Evolutionary conservation across 2,329 filamentous ascomycete genomes (phyloP).

Genomic region (Torrubiellomyces zombiae): DNA sequence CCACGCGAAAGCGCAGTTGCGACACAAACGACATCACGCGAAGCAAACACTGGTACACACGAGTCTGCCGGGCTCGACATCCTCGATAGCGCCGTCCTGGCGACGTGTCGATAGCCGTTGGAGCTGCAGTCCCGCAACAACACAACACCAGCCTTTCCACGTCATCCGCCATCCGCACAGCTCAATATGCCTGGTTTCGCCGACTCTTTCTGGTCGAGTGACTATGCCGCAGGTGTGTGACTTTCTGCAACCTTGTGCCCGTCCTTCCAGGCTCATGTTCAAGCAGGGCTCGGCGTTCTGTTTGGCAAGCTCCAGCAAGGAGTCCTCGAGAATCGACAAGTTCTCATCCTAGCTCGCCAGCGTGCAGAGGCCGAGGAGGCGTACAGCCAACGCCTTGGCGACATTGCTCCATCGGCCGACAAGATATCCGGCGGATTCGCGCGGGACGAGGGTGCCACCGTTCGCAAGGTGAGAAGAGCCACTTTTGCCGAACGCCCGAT

Average conservation of each 20-base stretch:
- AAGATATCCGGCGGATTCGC: slow-evolving; percentile 70
- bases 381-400: slow-evolving; percentile 65
- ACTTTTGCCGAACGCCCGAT: no score
- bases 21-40: no score
- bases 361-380: slow-evolving; percentile 88
- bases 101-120: not conserved
- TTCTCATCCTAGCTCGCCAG: slow-evolving; percentile 80
- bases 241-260: not conserved
- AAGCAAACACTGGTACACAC: no score
- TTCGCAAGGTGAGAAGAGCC: slow-evolving; percentile 56
- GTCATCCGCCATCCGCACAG: slow-evolving; percentile 4
- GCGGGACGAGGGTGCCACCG: slow-evolving; percentile 87
- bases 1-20: no score
- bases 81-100: not conserved
- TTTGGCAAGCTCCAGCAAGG: slow-evolving; percentile 96
- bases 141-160: not conserved
- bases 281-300: slow-evolving; percentile 66
- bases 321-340: slow-evolving; percentile 84
- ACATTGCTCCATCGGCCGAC: slow-evolving; percentile 71
- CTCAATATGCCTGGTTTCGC: slow-evolving; percentile 70
- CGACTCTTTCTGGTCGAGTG: slow-evolving; percentile 93
- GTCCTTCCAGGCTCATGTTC: slow-evolving; percentile 1
- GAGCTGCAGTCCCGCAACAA: no score
- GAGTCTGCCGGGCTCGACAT: no score
- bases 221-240: slow-evolving; percentile 77